Evolutionary conservation across 23 red algal genomes (phyloP).

Genomic region (Gracilariopsis chorda): DNA sequence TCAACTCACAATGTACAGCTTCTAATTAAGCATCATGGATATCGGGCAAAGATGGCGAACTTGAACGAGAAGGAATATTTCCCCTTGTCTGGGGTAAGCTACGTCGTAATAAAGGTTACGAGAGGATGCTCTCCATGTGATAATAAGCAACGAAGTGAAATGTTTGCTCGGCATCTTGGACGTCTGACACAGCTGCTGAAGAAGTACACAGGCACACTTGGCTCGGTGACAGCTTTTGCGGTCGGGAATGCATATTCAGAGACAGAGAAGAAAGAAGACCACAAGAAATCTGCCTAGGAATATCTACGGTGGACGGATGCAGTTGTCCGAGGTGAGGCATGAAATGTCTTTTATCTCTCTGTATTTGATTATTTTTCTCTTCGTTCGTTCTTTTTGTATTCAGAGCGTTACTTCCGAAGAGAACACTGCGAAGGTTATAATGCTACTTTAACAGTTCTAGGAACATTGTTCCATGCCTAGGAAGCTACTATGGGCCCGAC

Average conservation of each 20-base stretch:
- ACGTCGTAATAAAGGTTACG: constrained; percentile 20
- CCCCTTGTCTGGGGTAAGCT: constrained; percentile 40
- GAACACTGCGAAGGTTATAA: too few relatives aligned
- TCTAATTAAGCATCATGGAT: neutral
- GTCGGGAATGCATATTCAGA: neutral
- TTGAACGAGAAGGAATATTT: constrained; percentile 53
- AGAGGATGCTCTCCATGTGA: constrained; percentile 34
- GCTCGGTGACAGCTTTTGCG: neutral
- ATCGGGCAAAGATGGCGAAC: neutral
- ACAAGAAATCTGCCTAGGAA: too few relatives aligned
- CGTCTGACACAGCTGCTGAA: constrained; percentile 14
- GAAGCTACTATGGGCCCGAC: too few relatives aligned
- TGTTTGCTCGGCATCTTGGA: neutral
- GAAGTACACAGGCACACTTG: constrained; percentile 19
- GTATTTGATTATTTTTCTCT: too few relatives aligned
- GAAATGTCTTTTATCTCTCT: too few relatives aligned
- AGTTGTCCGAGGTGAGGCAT: too few relatives aligned
- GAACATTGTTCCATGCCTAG: too few relatives aligned
- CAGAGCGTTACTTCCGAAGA: too few relatives aligned
- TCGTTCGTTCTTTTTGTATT: too few relatives aligned
- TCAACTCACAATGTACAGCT: constrained; percentile 39
- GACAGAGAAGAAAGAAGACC: neutral
- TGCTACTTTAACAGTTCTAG: too few relatives aligned
- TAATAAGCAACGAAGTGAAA: neutral
- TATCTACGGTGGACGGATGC: too few relatives aligned